phyloP scores from a whole-genome alignment of 768 basidiomycete genomes.

The Termitomyces titanicus region DNA sequence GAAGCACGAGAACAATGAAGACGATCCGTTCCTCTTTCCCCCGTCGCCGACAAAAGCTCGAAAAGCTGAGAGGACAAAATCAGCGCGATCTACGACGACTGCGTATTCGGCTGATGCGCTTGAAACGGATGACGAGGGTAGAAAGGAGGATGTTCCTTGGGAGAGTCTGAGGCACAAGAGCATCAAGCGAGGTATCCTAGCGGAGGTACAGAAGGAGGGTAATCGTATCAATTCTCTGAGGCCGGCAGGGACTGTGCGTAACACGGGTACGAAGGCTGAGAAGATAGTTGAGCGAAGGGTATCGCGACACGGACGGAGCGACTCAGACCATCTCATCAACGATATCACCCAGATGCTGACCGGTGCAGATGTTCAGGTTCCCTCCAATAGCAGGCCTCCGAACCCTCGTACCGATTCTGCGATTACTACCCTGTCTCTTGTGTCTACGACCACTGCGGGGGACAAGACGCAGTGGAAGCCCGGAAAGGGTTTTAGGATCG shows the following conservation, averaged over 20 bases:
- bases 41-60: conserved; percentile 4
- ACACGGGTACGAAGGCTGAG: not conserved
- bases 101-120: conserved; percentile 9
- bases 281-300: conserved; percentile 9
- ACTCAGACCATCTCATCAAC: conserved; percentile 24
- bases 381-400: not conserved
- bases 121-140: conserved; percentile 20
- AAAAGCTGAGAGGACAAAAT: conserved; percentile 10
- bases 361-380: not conserved
- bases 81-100: conserved; percentile 12
- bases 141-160: conserved; percentile 29
- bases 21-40: conserved; percentile 22
- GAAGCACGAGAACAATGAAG: not conserved
- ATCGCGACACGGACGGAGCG: conserved; percentile 19
- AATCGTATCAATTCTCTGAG: conserved; percentile 29
- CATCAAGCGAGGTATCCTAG: conserved; percentile 49
- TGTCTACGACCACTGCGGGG: conserved; percentile 13
- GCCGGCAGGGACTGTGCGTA: conserved; percentile 17
- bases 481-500: conserved; percentile 40
- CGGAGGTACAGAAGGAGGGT: conserved; percentile 34
- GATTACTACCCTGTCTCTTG: conserved; percentile 12
- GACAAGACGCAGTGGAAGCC: conserved; percentile 24
- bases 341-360: conserved; percentile 8
- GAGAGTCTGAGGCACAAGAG: conserved; percentile 46
- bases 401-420: conserved; percentile 10